These are phyloP conservation scores for Hypoxylon lienhwacheense DNA, from an alignment of 495 filamentous ascomycete genomes.

Conservation along the genomic window DNA sequence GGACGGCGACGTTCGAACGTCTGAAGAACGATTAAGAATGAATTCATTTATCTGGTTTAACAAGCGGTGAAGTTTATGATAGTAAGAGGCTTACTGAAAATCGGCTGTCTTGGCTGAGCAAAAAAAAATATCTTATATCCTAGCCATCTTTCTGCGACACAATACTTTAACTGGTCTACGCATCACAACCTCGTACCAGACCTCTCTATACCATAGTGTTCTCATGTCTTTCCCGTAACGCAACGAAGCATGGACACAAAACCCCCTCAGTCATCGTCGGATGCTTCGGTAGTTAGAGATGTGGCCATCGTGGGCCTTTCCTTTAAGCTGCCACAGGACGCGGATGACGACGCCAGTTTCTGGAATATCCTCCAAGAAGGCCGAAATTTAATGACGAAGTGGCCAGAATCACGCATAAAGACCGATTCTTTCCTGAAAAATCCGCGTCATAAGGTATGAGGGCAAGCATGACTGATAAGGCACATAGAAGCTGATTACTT, in stretches of 20 bases:
- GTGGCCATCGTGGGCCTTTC: slow-evolving; percentile 5
- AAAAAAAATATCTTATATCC: no score
- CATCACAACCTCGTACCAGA: not conserved
- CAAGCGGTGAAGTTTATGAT: not conserved
- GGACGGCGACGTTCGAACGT: not conserved
- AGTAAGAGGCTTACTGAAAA: slow-evolving; percentile 1
- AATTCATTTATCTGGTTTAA: not conserved
- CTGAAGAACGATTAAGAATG: not conserved
- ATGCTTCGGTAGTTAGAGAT: not conserved
- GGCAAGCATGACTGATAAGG: no score
- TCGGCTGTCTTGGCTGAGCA: not conserved
- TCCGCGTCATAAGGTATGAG: slow-evolving; percentile 1
- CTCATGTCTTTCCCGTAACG: not conserved
- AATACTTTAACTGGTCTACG: not conserved
- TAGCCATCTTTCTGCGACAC: not conserved
- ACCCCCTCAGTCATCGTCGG: not conserved
- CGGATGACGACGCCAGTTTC: not conserved
- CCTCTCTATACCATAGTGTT: slow-evolving; percentile 1
- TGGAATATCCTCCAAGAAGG: not conserved
- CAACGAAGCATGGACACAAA: not conserved
- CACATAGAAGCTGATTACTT: slow-evolving; percentile 1
- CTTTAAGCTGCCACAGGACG: slow-evolving; percentile 7
- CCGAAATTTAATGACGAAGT: slow-evolving; percentile 2
- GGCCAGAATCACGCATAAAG: slow-evolving; percentile 1
- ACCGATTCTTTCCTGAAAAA: slow-evolving; percentile 1